phyloP scores from a whole-genome alignment of 371 early-diverging fungal genomes.

The Zychaea mexicana region DNA sequence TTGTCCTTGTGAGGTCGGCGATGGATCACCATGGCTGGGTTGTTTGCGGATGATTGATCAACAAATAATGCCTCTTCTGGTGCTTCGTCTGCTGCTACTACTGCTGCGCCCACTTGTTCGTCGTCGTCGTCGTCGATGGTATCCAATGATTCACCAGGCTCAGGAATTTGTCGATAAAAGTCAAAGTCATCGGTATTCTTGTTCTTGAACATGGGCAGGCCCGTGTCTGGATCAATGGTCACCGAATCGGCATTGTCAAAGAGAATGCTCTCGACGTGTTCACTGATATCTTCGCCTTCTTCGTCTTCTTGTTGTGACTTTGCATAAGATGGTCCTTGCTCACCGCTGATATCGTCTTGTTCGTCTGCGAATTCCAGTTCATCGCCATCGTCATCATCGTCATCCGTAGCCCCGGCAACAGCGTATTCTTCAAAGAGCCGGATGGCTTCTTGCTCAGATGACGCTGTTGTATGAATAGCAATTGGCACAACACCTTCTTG shows the following conservation, averaged over 20 bases:
- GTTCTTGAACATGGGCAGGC: constrained; percentile 6
- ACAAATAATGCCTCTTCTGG: neutral
- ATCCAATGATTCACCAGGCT: neutral
- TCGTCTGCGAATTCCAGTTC: neutral
- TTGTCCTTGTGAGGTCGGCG: neutral
- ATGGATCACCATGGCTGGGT: neutral
- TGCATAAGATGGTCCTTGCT: no score
- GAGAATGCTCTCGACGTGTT: neutral
- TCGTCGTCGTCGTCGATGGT: neutral
- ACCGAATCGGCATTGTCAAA: neutral
- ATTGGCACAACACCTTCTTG: neutral
- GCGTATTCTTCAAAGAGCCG: neutral
- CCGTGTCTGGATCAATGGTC: constrained; percentile 5
- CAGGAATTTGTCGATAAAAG: neutral
- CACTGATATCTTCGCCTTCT: constrained; percentile 6
- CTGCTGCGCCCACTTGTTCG: neutral
- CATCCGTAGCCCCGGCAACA: neutral
- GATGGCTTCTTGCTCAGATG: neutral
- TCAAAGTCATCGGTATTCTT: constrained; percentile 11
- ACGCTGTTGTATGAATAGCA: neutral
- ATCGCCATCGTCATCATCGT: neutral
- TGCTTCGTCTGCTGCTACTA: neutral
- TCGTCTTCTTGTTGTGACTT: constrained; percentile 6
- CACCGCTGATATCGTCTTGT: neutral
- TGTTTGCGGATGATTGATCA: neutral